Evolutionary conservation across 2,329 filamentous ascomycete genomes (phyloP).

Genomic region (Trichoderma brevicompactum): DNA sequence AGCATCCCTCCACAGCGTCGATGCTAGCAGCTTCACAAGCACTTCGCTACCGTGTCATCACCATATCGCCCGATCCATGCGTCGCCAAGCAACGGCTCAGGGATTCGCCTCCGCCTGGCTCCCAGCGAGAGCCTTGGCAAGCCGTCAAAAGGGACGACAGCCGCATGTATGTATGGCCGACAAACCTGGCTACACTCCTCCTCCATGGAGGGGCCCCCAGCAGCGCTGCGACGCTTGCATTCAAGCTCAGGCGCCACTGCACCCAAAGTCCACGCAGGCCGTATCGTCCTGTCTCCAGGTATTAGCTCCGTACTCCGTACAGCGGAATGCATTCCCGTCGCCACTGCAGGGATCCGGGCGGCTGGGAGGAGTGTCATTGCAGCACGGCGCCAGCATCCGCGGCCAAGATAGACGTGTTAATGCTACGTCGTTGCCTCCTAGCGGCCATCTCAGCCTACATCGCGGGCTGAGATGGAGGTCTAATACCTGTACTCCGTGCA

Average conservation of each 20-base stretch:
- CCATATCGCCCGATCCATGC: background rate
- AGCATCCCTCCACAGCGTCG: background rate
- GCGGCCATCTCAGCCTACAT: constrained; percentile 5
- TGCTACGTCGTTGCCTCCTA: constrained; percentile 2
- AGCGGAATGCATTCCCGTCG: constrained; percentile 3
- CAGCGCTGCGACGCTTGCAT: constrained; percentile 10
- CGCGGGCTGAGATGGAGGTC: constrained; percentile 1
- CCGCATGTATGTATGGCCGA: background rate
- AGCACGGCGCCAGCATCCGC: constrained; percentile 21
- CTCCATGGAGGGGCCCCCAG: background rate
- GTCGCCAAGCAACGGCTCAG: constrained; percentile 20
- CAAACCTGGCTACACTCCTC: constrained; percentile 6
- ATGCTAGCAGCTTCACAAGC: constrained; percentile 4
- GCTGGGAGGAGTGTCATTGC: constrained; percentile 16
- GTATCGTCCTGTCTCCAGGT: background rate
- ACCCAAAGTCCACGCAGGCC: constrained; percentile 4
- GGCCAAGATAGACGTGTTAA: constrained; percentile 14
- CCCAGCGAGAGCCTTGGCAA: constrained; percentile 19
- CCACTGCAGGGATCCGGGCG: constrained; percentile 23
- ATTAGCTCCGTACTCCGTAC: background rate
- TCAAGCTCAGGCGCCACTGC: constrained; percentile 11
- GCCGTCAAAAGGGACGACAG: constrained; percentile 9
- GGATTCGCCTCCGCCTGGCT: constrained; percentile 12
- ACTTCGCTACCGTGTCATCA: background rate
- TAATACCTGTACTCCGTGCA: background rate